Evolutionary conservation across 371 early-diverging fungal genomes (phyloP), one percentile per base, ranked within the genome.

Genomic region (Mortierella sp.): DNA sequence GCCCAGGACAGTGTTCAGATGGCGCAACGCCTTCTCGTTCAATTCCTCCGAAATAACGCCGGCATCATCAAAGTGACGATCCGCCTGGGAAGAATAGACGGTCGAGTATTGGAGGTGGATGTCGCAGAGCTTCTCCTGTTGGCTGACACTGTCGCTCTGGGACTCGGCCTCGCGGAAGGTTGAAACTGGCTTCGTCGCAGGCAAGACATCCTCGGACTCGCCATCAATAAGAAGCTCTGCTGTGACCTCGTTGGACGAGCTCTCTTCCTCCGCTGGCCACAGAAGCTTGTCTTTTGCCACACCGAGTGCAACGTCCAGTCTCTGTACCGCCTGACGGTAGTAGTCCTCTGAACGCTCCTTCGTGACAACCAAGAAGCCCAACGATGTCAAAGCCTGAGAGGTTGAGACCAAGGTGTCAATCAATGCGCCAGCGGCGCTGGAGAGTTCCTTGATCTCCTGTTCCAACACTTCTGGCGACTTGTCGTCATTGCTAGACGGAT

Each of bases 81-180:
- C 89, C 4, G 89, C 87, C 70, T 86, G 83, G 6, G 86, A 78
- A 8, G 87, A 80, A 59, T 87, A 69, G 21, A 81, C 71, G 10
- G 86, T 82, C 19, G 89, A 87, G 66, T 85, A 82, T 31, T 88
- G 88, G 34, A 87, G 80, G 12, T 84, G 76, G 55, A 83, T 69
- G 10, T 83, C 84, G 34, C 66, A 65, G 26, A 76, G 67, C 70
- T 81, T 76, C 30, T 67, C 67, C 45, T 69, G 60, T 39, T 61
- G 59, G 19, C 53, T 68, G 31, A 68, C 64, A 13, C 30, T 47
- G 14, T 63, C 68, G 49, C 51, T 59, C 39, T 67, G 54, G 0
- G 74, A 48, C 52, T 67, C 68, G 12, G 74, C 74, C 61, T 73
- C 74, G 18, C 74, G 74, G 64, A 73, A 73, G 21, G 47, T 51